Conservation (phyloP, 2,329 filamentous ascomycete genomes). For the Pyrenochaeta sp. region DNA sequence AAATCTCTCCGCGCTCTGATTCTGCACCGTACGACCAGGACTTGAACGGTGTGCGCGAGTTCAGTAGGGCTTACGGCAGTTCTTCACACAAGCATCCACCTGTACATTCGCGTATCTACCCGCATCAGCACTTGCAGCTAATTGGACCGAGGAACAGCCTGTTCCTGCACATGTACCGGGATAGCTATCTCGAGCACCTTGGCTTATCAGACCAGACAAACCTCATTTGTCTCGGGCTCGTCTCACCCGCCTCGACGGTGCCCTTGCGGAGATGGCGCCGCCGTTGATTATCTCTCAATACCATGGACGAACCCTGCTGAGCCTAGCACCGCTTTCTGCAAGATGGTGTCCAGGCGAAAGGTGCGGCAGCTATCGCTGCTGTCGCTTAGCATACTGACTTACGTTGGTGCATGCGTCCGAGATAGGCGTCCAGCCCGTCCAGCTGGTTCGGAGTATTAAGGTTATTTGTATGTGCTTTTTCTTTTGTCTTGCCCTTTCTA, state of each 20-base stretch:
- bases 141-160: constrained; percentile 14
- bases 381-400: constrained; percentile 25
- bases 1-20: neutral
- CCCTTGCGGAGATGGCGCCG: constrained; percentile 9
- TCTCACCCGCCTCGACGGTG: constrained; percentile 13
- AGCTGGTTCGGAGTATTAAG: neutral
- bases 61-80: constrained; percentile 16
- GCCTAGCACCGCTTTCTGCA: neutral
- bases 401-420: constrained; percentile 15
- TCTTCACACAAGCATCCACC: constrained; percentile 13
- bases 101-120: constrained; percentile 15
- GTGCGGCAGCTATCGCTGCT: constrained; percentile 8
- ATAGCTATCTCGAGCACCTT: neutral
- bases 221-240: constrained; percentile 5
- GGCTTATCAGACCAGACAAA: constrained; percentile 20
- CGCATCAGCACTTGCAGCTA: constrained; percentile 7
- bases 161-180: constrained; percentile 13
- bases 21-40: neutral
- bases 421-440: constrained; percentile 17
- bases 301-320: neutral
- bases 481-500: neutral
- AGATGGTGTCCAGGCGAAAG: neutral
- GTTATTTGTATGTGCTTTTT: neutral
- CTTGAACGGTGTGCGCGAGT: neutral
- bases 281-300: neutral